phyloP scores from a whole-genome alignment of 176 grass and related monocot genomes.

The Cocos nucifera region DNA sequence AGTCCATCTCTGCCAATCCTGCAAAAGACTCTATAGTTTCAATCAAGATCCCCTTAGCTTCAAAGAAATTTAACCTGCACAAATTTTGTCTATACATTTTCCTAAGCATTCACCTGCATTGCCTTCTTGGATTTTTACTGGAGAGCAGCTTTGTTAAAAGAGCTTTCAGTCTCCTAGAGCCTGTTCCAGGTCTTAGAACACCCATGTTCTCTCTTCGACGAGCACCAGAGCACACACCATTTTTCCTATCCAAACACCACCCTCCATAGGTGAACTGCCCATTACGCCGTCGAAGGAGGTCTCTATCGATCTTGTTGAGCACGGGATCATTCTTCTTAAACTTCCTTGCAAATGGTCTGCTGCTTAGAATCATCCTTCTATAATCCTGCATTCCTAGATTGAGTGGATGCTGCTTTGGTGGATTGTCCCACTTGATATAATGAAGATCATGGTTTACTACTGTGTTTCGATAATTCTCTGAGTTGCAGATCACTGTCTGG shows the following conservation, averaged over 20 bases:
- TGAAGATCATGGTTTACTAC: slow-evolving; percentile 78
- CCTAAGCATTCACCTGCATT: slow-evolving; percentile 49
- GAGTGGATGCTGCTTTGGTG: slow-evolving; percentile 95
- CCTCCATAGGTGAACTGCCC: slow-evolving; percentile 58
- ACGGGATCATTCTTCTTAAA: slow-evolving; percentile 59
- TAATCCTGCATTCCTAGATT: slow-evolving; percentile 54
- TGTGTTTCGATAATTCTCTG: slow-evolving; percentile 45
- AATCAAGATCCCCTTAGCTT: not conserved
- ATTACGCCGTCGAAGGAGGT: slow-evolving; percentile 48
- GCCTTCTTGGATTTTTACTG: slow-evolving; percentile 36
- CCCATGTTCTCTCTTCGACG: slow-evolving; percentile 21
- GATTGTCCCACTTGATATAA: slow-evolving; percentile 77
- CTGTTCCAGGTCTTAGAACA: slow-evolving; percentile 47
- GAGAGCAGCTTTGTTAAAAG: slow-evolving; percentile 43
- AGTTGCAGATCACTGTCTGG: slow-evolving; percentile 96
- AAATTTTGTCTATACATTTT: too few species aligned
- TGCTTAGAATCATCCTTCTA: slow-evolving; percentile 70
- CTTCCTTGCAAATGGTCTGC: slow-evolving; percentile 63
- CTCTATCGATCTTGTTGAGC: slow-evolving; percentile 73
- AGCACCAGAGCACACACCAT: slow-evolving; percentile 33
- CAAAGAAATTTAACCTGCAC: too few species aligned
- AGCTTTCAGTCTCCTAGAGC: slow-evolving; percentile 62
- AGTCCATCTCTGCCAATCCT: too few species aligned
- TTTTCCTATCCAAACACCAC: slow-evolving; percentile 55
- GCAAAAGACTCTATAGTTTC: too few species aligned